Base-by-base conservation (phyloP, 2,329 filamentous ascomycete species). In the Monilinia fructicola region DNA sequence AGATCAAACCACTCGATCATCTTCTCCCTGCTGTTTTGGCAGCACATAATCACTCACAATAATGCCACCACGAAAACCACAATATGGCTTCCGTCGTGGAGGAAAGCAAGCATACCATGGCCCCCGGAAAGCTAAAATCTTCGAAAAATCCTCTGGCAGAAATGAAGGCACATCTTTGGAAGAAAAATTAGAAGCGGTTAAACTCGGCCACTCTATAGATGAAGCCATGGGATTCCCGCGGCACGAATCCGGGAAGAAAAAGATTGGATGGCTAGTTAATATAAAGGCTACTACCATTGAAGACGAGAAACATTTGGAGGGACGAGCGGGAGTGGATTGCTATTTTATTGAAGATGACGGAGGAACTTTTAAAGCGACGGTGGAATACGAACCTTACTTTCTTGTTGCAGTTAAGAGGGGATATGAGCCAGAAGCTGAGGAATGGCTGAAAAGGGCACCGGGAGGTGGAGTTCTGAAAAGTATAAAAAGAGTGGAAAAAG, bases 351-450 rank as follows among this genome's bases (percentile, higher is more conserved):
- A 93, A 74, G 91, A 94, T 67, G 91, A 96, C 74, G 85, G 76
- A 66, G 87, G 92, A 18, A 87, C 89, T 59, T 99, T 99, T 84
- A 99, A 99, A 78, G 93, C 95, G 14, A 97, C 93, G 0, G 81
- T 99, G 71, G 92, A 97, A 80, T 98, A 97, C 77, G 93, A 98
- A 73, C 95, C 95, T 0, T 99, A 99, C 81, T 97, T 99, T 73
- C 80, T 99, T 68, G 87, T 99, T 64, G 94, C 93, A 0, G 91
- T 93, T 63, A 95, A 93, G 78, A 91, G 89, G 75, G 92, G 93
- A 10, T 88, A 88, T 73, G 96, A 99, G 80, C 85, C 87, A 62
- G 96, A 99, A 78, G 95, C 97, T 2, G 96, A 99, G 77, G 95
- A 99, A 80, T 99, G 93, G 92, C 86, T 92, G 71, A 84, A 91